Percentiles rank a stretch among this genome's conserved stretches.
Conservation (phyloP, 306 rosid genomes). For the Vicia sativa region DNA sequence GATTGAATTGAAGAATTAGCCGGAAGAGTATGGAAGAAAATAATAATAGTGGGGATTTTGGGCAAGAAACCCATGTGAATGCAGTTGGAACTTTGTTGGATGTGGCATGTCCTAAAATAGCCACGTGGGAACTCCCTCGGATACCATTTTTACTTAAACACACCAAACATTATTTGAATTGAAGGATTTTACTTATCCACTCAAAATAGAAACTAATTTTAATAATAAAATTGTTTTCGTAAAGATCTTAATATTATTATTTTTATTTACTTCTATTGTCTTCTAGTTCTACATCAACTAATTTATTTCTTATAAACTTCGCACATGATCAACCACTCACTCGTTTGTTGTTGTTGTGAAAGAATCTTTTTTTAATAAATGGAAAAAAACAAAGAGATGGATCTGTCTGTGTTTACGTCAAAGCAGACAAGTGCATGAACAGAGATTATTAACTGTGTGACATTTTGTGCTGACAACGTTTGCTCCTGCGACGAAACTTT, state of each 20-base stretch:
- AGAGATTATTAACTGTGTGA: neutral
- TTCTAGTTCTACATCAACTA: neutral
- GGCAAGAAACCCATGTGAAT: conserved; percentile 41
- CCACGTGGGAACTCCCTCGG: conserved; percentile 67
- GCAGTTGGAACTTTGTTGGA: conserved; percentile 30
- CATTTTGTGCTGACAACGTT: neutral
- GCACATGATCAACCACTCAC: neutral
- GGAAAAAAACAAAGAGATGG: conserved; percentile 5
- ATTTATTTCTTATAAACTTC: neutral
- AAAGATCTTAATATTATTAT: too few relatives aligned
- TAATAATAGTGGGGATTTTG: neutral
- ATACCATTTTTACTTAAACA: conserved; percentile 33
- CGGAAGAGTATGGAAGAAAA: neutral
- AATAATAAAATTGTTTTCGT: too few relatives aligned
- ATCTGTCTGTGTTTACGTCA: conserved; percentile 27
- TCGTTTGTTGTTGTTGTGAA: neutral
- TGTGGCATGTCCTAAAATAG: neutral
- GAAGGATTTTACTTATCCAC: neutral
- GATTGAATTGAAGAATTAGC: neutral
- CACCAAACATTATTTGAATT: neutral
- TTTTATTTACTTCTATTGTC: neutral
- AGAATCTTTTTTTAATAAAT: neutral
- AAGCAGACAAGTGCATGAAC: conserved; percentile 23
- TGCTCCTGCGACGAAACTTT: too few relatives aligned
- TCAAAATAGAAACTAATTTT: too few relatives aligned